Conservation (phyloP, 1,284 basidiomycete genomes). For the Trichosporon faecale region DNA sequence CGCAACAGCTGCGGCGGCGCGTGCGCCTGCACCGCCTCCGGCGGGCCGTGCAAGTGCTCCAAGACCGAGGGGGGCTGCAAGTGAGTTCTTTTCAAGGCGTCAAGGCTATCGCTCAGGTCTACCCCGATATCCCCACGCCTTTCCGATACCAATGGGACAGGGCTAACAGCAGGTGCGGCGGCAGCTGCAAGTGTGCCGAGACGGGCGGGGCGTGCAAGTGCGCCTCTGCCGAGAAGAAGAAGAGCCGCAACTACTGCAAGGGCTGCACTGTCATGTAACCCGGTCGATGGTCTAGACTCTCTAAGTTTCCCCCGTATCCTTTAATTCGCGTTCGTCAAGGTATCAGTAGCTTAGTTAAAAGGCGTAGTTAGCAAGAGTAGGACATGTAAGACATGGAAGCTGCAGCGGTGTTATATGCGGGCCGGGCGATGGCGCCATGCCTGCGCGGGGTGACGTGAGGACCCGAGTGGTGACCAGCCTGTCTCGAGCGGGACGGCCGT, state of each 20-base stretch:
- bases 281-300: neutral
- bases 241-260: constrained; percentile 1
- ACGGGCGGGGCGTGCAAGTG: neutral
- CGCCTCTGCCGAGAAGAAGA: neutral
- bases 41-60: constrained; percentile 8
- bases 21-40: constrained; percentile 8
- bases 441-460: neutral
- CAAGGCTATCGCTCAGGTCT: neutral
- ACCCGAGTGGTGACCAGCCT: neutral
- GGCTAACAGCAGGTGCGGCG: constrained; percentile 1
- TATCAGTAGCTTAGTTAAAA: neutral
- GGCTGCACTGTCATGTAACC: neutral
- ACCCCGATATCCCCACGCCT: too few relatives aligned
- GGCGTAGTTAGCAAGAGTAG: neutral
- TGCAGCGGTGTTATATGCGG: neutral
- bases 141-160: too few relatives aligned
- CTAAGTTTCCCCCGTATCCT: neutral
- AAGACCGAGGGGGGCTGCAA: constrained; percentile 22
- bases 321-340: neutral
- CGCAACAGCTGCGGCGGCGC: neutral
- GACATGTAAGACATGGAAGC: neutral
- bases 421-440: neutral
- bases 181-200: constrained; percentile 12
- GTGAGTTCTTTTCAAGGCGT: constrained; percentile 12
- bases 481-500: neutral